phyloP scores from a whole-genome alignment of 192 early-diverging fungal species.

The Podila epicladia region DNA sequence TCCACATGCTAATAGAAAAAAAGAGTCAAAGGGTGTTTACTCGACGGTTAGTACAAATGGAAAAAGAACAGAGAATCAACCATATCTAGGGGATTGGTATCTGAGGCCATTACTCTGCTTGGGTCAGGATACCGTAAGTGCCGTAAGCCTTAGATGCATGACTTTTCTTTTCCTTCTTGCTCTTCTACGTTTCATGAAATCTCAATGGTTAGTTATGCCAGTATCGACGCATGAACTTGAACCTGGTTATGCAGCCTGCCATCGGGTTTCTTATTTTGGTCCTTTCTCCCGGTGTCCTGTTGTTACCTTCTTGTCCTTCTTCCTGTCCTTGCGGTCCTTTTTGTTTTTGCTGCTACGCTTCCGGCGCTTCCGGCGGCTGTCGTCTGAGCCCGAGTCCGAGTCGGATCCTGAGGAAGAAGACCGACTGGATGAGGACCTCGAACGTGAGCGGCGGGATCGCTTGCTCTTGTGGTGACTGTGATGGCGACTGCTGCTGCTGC shows the following conservation, averaged over 20 bases:
- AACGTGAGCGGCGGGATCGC: constrained; percentile 33
- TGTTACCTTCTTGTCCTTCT: constrained; percentile 57
- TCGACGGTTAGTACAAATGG: not conserved
- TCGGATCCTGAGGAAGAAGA: constrained; percentile 40
- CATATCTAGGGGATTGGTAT: not conserved
- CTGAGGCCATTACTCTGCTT: constrained; percentile 57
- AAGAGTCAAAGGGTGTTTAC: not conserved
- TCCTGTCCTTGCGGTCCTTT: constrained; percentile 55
- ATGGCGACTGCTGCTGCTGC: constrained; percentile 8
- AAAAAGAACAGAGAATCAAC: no score
- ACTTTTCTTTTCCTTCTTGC: constrained; percentile 56
- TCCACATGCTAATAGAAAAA: constrained; percentile 29
- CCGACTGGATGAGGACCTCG: constrained; percentile 19
- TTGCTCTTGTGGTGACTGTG: constrained; percentile 28
- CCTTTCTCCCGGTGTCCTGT: constrained; percentile 5
- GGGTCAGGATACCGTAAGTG: constrained; percentile 61
- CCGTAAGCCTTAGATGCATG: constrained; percentile 56
- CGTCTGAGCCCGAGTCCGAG: constrained; percentile 10
- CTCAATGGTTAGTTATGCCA: not conserved
- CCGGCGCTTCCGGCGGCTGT: constrained; percentile 31
- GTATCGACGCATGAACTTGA: no score
- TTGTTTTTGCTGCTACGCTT: constrained; percentile 37
- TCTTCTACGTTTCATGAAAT: constrained; percentile 12
- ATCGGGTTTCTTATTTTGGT: not conserved
- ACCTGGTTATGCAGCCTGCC: no score